These are phyloP conservation scores for Dillenia turbinata DNA, from an alignment of 164 flowering plant species.

Conservation along the genomic window DNA sequence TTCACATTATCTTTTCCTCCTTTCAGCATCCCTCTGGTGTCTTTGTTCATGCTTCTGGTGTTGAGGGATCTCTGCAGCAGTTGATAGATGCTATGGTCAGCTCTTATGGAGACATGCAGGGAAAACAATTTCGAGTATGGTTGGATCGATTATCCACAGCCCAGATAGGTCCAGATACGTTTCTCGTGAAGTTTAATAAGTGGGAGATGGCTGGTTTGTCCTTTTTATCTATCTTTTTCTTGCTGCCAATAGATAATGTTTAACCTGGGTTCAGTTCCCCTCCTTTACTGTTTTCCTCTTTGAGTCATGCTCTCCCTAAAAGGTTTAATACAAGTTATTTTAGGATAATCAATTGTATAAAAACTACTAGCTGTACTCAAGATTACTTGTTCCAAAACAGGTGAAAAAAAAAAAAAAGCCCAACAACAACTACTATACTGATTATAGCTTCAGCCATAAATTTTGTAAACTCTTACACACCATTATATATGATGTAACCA, in stretches of 20 bases:
- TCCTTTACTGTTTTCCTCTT: not conserved
- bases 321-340: too few species aligned
- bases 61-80: constrained; percentile 25
- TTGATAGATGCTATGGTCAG: constrained; percentile 20
- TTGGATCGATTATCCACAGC: constrained; percentile 35
- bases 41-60: constrained; percentile 44
- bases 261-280: too few species aligned
- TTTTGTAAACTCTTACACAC: too few species aligned
- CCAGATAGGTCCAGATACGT: constrained; percentile 31
- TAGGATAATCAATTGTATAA: too few species aligned
- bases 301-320: not conserved
- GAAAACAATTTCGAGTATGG: constrained; percentile 35
- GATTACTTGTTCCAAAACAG: too few species aligned
- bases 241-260: not conserved
- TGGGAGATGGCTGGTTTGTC: constrained; percentile 43
- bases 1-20: not conserved
- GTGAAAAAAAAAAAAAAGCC: too few species aligned
- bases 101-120: constrained; percentile 38
- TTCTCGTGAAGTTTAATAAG: constrained; percentile 47
- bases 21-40: constrained; percentile 29
- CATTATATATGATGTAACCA: too few species aligned
- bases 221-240: not conserved
- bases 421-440: too few species aligned
- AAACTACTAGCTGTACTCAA: too few species aligned
- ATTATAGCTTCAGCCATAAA: too few species aligned